phyloP scores from a whole-genome alignment of 2,329 filamentous ascomycete genomes.

The Calonectria montana region DNA sequence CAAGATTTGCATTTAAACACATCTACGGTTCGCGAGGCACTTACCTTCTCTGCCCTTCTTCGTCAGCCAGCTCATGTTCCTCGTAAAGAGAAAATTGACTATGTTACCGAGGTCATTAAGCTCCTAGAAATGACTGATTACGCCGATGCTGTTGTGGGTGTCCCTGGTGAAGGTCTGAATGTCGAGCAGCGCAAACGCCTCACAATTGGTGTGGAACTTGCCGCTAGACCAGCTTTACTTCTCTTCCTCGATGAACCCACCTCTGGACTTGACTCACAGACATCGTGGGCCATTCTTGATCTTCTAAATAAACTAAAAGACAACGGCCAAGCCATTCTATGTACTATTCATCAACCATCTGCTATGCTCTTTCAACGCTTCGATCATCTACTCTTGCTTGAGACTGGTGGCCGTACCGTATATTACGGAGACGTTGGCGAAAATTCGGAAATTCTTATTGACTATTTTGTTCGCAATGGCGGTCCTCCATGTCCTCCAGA shows the following conservation, averaged over 20 bases:
- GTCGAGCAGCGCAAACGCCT: conserved; percentile 62
- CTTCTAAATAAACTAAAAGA: conserved; percentile 72
- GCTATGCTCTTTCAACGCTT: conserved; percentile 21
- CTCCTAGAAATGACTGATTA: conserved; percentile 65
- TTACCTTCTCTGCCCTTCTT: conserved; percentile 53
- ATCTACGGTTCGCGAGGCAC: conserved; percentile 57
- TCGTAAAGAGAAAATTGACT: conserved; percentile 59
- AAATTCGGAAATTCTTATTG: conserved; percentile 72
- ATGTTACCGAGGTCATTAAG: conserved; percentile 63
- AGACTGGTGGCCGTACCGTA: conserved; percentile 25
- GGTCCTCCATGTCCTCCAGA: conserved; percentile 70
- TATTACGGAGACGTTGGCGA: conserved; percentile 73
- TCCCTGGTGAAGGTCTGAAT: conserved; percentile 55
- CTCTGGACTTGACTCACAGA: conserved; percentile 66
- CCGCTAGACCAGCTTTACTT: conserved; percentile 55
- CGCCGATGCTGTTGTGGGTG: conserved; percentile 61
- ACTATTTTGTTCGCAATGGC: conserved; percentile 81
- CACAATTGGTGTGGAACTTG: conserved; percentile 59
- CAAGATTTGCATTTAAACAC: conserved; percentile 60
- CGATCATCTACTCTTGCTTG: conserved; percentile 51
- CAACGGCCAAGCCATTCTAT: conserved; percentile 59
- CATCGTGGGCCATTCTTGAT: conserved; percentile 76
- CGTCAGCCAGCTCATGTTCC: conserved; percentile 55
- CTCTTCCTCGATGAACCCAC: conserved; percentile 66
- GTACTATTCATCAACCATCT: conserved; percentile 62